Evolutionary conservation across 345 rosid genomes (phyloP), one percentile per base, ranked within the genome.

Genomic region (Psidium guajava): DNA sequence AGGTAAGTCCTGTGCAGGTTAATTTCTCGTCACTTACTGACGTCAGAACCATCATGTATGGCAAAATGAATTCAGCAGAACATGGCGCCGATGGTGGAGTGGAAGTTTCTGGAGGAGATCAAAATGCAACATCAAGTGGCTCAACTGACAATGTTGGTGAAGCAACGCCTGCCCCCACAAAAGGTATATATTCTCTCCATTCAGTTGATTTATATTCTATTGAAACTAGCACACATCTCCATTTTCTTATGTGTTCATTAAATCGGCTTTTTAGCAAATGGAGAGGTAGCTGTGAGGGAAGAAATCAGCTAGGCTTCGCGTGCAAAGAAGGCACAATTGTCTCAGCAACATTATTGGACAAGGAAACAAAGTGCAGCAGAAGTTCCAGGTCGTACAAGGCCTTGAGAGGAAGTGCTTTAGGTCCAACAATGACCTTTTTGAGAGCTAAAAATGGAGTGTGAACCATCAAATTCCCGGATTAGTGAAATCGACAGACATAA

Each of bases 341-440:
- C 94, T 40, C 86, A 90, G 81, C 93, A 89, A 59, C 93, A 92
- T 88, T 90, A 90, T 20, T 92, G 95, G 93, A 90, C 86, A 52
- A 85, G 57, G 74, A 83, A 91, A 58, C 93, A 88, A 88, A 90
- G 89, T 88, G 87, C 97, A 55, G 91, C 86, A 88, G 88, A 85
- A 88, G 90, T 40, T 82, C 94, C 14, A 90, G 95, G 96, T 91
- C 96, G 28, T 91, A 86, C 89, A 93, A 90, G 93, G 96, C 91
- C 64, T 83, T 90, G 84, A 92, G 99, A 86, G 88, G 98, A 82
- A 92, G 98, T 82, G 97, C 98, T 3, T 86, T 98, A 84, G 99
- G 99, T 86, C 99, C 98, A 20, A 93, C 94, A 6, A 89, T 96
- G 94, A 94, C 95, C 36, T 86, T 93, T 84, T 89, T 98, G 85